Percentiles rank a stretch among this genome's conserved stretches.
Evolutionary conservation across 371 early-diverging fungal genomes (phyloP).

Genomic region (Syncephalis plumigaleata): DNA sequence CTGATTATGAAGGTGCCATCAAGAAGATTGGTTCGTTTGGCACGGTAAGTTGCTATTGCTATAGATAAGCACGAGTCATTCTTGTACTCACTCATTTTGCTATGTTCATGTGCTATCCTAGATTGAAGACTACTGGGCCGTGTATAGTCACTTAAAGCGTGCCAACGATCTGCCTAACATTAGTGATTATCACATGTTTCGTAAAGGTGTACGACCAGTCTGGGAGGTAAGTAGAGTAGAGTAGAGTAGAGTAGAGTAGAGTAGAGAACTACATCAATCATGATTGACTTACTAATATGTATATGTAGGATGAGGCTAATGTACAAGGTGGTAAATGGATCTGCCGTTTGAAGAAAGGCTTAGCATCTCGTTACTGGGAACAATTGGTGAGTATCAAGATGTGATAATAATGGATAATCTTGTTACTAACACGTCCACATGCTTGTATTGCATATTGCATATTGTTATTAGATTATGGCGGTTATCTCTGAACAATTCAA

Average conservation of each 20-base stretch:
- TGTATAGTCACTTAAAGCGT: slow-evolving; percentile 68
- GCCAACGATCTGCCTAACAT: slow-evolving; percentile 78
- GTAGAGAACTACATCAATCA: neutral
- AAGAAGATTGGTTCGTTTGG: slow-evolving; percentile 67
- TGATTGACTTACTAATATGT: too few species aligned
- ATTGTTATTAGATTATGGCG: slow-evolving; percentile 51
- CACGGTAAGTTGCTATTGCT: slow-evolving; percentile 28
- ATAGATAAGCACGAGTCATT: neutral
- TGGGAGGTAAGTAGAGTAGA: slow-evolving; percentile 65
- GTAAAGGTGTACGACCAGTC: slow-evolving; percentile 86
- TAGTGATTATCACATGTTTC: slow-evolving; percentile 91
- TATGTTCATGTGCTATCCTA: slow-evolving; percentile 11
- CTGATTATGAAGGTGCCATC: slow-evolving; percentile 76
- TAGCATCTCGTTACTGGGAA: slow-evolving; percentile 91
- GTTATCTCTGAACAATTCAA: slow-evolving; percentile 87
- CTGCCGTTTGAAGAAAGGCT: slow-evolving; percentile 83
- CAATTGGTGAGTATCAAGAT: slow-evolving; percentile 41
- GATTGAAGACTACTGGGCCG: slow-evolving; percentile 89
- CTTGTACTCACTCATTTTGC: too few species aligned
- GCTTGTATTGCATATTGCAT: neutral
- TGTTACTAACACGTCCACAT: neutral
- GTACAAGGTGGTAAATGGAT: slow-evolving; percentile 96
- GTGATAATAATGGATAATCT: neutral
- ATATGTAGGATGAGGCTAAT: slow-evolving; percentile 77
- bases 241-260: neutral